Conservation (phyloP, 2,329 filamentous ascomycete genomes). For the Colletotrichum sp. region DNA sequence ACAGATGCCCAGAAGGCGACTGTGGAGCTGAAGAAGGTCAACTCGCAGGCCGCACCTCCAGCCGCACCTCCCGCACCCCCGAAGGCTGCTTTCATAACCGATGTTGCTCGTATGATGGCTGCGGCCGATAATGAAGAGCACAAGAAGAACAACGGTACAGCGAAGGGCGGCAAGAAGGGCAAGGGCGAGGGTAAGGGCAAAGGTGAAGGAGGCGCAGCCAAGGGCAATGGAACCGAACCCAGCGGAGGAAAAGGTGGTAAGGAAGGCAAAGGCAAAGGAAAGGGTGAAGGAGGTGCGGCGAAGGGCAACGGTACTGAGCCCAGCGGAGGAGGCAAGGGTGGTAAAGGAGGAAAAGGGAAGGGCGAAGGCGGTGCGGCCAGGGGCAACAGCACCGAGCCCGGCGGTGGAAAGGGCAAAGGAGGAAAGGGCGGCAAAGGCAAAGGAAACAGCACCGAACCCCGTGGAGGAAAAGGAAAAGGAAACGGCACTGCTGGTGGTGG, state of each 20-base stretch:
- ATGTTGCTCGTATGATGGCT: neutral
- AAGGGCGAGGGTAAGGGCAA: neutral
- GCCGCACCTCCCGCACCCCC: neutral
- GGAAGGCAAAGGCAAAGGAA: neutral
- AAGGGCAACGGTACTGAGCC: neutral
- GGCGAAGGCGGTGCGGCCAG: neutral
- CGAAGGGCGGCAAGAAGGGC: neutral
- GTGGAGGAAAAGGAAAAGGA: neutral
- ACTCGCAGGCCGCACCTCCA: neutral
- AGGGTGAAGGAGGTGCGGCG: neutral
- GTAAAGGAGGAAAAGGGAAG: neutral
- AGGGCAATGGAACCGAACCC: neutral
- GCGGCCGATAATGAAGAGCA: neutral
- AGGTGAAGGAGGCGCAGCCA: neutral
- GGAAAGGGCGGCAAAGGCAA: neutral
- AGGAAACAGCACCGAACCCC: neutral
- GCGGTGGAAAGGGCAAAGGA: neutral
- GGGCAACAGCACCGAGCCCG: neutral
- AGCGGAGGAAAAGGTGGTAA: neutral
- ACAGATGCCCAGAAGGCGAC: conserved; percentile 7
- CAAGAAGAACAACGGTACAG: neutral
- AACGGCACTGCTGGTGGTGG: neutral
- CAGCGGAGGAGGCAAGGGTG: neutral
- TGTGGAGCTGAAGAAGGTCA: conserved; percentile 20
- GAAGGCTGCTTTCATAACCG: neutral